Percentiles rank a stretch among this genome's conserved stretches.
These are phyloP conservation scores for Tephrocybe sp. DNA, from an alignment of 768 basidiomycete genomes.

Conservation along the genomic window DNA sequence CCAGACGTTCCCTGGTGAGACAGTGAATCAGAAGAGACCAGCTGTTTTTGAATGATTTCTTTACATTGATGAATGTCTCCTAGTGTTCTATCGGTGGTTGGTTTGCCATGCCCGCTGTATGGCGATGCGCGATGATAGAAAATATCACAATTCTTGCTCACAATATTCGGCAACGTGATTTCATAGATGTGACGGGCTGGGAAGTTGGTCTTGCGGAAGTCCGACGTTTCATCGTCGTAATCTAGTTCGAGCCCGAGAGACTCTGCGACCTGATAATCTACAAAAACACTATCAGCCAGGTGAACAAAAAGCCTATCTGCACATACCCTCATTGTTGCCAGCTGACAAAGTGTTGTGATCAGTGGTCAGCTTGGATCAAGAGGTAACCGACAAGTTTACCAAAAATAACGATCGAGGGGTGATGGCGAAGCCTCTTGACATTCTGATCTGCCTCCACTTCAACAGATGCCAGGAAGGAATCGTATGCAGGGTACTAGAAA, in stretches of 20 bases:
- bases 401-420: constrained; percentile 88
- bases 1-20: constrained; percentile 95
- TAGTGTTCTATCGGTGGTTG: constrained; percentile 66
- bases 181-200: constrained; percentile 93
- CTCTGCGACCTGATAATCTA: constrained; percentile 89
- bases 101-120: constrained; percentile 77
- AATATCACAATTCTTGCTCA: constrained; percentile 59
- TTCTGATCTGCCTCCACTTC: constrained; percentile 78
- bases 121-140: constrained; percentile 87
- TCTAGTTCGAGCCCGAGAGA: constrained; percentile 73
- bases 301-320: not conserved
- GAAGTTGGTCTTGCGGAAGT: constrained; percentile 84
- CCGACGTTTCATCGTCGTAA: constrained; percentile 79
- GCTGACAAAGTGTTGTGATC: constrained; percentile 43
- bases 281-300: not conserved
- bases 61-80: constrained; percentile 93
- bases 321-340: constrained; percentile 74
- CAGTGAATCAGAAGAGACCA: not conserved
- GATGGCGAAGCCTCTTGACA: constrained; percentile 79
- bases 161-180: constrained; percentile 72
- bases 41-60: constrained; percentile 11
- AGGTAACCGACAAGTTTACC: constrained; percentile 39
- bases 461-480: constrained; percentile 72
- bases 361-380: not conserved
- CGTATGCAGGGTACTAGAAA: constrained; percentile 81